Evolutionary conservation across 75 land plant species (phyloP).

Genomic region (Larix kaempferi): DNA sequence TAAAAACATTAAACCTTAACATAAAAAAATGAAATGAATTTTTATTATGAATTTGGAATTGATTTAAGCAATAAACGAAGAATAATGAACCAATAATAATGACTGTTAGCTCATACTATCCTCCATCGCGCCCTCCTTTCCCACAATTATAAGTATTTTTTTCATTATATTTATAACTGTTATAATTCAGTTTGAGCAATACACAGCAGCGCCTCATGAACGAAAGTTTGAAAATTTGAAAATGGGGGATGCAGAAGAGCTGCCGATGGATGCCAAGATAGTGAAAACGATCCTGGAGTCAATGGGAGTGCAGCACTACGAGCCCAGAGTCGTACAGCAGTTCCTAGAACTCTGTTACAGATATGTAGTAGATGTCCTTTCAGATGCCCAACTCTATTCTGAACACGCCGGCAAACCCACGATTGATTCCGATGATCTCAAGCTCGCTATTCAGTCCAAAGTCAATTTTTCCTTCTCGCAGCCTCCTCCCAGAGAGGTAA

Average conservation of each 20-base stretch:
- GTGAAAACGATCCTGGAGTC: constrained; percentile 74
- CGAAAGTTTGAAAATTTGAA: constrained; percentile 11
- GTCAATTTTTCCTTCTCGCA: constrained; percentile 87
- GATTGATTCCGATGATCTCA: constrained; percentile 86
- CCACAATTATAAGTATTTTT: too few relatives aligned
- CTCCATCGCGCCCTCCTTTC: too few relatives aligned
- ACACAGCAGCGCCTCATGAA: too few relatives aligned
- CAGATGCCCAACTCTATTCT: constrained; percentile 90
- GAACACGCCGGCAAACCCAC: constrained; percentile 92
- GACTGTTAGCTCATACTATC: too few relatives aligned
- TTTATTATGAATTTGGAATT: too few relatives aligned
- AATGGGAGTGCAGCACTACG: constrained; percentile 84
- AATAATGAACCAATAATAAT: too few relatives aligned
- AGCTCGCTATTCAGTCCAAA: constrained; percentile 92
- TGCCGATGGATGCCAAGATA: constrained; percentile 87
- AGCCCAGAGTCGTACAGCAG: constrained; percentile 94
- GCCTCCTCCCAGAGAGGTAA: constrained; percentile 96
- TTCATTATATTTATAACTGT: too few relatives aligned
- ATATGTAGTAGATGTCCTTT: constrained; percentile 85
- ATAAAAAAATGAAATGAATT: too few relatives aligned
- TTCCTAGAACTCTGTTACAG: constrained; percentile 86
- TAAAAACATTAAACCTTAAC: too few relatives aligned
- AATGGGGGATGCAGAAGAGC: constrained; percentile 52
- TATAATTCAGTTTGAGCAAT: too few relatives aligned
- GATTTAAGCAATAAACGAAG: too few relatives aligned